phyloP scores from a whole-genome alignment of 2,329 filamentous ascomycete species.

The Botrytis squamosa region DNA sequence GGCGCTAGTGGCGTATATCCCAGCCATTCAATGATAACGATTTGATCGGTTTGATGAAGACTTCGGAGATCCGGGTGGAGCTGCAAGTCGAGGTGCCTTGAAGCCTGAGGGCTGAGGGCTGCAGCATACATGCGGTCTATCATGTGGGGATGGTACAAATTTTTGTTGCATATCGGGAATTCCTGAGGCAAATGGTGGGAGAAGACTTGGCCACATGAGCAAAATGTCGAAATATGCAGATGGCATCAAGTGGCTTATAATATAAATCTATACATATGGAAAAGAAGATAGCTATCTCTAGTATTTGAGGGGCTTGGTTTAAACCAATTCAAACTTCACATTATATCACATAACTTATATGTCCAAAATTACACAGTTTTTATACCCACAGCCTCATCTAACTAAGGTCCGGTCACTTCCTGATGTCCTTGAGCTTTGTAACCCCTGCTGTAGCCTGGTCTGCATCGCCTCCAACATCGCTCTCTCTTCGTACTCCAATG shows the following conservation, averaged over 20 bases:
- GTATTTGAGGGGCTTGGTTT: not conserved
- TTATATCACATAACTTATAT: not conserved
- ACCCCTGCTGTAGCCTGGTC: constrained; percentile 22
- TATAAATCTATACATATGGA: not conserved
- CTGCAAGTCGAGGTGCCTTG: not conserved
- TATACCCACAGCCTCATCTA: constrained; percentile 7
- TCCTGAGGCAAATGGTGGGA: constrained; percentile 14
- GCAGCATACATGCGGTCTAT: not conserved
- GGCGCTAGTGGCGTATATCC: constrained; percentile 65
- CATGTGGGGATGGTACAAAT: constrained; percentile 11
- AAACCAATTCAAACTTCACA: not conserved
- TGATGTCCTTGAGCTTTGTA: constrained; percentile 7
- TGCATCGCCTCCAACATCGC: constrained; percentile 29
- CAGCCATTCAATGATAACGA: constrained; percentile 32
- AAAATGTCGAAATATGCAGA: not conserved
- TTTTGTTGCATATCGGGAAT: constrained; percentile 20
- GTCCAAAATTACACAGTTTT: not conserved
- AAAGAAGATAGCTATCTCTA: not conserved
- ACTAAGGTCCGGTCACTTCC: constrained; percentile 18
- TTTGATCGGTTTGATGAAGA: not conserved
- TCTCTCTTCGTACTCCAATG: constrained; percentile 30
- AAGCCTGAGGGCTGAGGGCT: not conserved
- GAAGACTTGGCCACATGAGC: not conserved
- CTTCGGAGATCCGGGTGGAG: not conserved
- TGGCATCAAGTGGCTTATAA: not conserved